Conservation (phyloP, 2,329 filamentous ascomycete genomes). For the Nigrospora osmanthi region DNA sequence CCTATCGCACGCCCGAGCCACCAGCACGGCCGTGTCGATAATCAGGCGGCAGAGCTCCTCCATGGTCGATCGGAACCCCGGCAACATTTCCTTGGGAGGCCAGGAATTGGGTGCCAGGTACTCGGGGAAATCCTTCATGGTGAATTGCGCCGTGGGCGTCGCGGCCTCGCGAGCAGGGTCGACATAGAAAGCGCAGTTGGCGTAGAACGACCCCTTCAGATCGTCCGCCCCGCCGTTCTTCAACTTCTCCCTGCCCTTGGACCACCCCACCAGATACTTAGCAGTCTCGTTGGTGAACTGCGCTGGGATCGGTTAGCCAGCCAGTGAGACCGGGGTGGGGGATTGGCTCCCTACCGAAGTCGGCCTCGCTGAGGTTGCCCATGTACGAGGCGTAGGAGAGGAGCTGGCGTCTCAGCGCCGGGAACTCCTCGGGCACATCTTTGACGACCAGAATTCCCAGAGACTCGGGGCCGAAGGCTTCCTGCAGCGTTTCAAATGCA, state of each 20-base stretch:
- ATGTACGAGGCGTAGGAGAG: conserved; percentile 86
- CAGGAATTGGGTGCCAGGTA: conserved; percentile 89
- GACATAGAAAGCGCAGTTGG: conserved; percentile 74
- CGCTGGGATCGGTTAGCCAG: conserved; percentile 23
- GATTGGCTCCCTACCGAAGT: conserved; percentile 51
- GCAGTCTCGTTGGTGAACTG: conserved; percentile 51
- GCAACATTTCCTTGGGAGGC: conserved; percentile 62
- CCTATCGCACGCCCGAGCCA: conserved; percentile 82
- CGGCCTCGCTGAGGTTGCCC: conserved; percentile 64
- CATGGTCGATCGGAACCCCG: conserved; percentile 66
- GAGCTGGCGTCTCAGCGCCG: conserved; percentile 61
- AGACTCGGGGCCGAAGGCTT: conserved; percentile 85
- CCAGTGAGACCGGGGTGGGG: not conserved
- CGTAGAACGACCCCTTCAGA: conserved; percentile 77
- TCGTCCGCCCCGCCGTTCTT: conserved; percentile 72
- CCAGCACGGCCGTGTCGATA: conserved; percentile 82
- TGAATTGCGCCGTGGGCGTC: conserved; percentile 49
- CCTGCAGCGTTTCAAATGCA: conserved; percentile 58
- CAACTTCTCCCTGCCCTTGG: conserved; percentile 72
- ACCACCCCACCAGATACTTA: conserved; percentile 69
- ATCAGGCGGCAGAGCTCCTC: conserved; percentile 74
- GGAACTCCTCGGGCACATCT: conserved; percentile 68
- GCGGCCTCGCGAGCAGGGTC: conserved; percentile 55
- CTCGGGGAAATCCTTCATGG: conserved; percentile 63
- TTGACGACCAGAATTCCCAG: conserved; percentile 91